Evolutionary conservation across 108 stramenopile species (phyloP), one percentile per base, ranked within the genome.

Genomic region (Hondaea fermentalgiana): DNA sequence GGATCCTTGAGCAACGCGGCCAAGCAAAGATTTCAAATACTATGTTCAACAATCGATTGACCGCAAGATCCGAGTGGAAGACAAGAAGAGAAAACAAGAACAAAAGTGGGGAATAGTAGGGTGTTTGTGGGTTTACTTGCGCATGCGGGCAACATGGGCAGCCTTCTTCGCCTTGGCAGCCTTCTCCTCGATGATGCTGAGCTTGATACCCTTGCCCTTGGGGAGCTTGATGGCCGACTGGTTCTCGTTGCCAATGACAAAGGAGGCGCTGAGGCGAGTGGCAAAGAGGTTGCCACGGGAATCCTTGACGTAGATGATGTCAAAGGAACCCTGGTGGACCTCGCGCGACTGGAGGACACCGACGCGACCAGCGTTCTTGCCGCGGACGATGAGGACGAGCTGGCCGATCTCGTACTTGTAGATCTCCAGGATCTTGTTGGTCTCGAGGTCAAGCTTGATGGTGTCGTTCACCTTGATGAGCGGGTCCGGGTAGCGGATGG

Each of bases 181-280:
- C 72, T 83, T 83, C 95, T 99, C 98, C 93, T 99, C 96, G 72
- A 98, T 89, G 91, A 99, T 99, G 89, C 95, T 96, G 93, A 98
- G 97, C 97, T 98, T 99, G 96, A 99, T 94, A 91, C 99, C 99
- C 93, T 97, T 95, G 93, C 98, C 98, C 97, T 97, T 98, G 88
- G 99, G 99, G 87, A 99, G 97, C 23, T 97, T 93, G n/a, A 99
- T 94, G 60, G 58, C 88, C 72, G 87, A 87, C 44, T 5, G n/a
- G 49, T 76, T 57, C 60, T 93, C 93, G 72, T 91, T 91, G 92
- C 98, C 98, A 91, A 99, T 97, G 47, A 97, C 93, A 89, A 99
- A 99, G 89, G 98, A 95, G 91, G 99, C 99, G 49, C 89, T 88
- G 88, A 96, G 94, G 88, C 99, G 96, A 42, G 99, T 99, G 91